A percentile compares a stretch with the other conserved stretches of the same genome.
Evolutionary conservation across 306 rosid genomes (phyloP).

Genomic region (Citrullus amarus): DNA sequence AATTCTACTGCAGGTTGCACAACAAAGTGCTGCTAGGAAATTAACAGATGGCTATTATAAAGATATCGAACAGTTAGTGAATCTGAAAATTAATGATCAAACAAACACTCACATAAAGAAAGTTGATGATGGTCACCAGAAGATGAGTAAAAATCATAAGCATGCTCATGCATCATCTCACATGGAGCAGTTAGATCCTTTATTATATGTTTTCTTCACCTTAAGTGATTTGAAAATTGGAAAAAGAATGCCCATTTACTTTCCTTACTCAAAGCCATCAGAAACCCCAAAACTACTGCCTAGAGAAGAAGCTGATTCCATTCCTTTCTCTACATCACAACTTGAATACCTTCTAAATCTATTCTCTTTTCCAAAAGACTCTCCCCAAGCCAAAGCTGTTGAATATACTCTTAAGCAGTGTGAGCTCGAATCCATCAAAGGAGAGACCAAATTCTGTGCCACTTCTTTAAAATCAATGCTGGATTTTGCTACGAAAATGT

Average conservation of each 20-base stretch:
- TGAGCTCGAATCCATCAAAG: constrained; percentile 34
- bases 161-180: constrained; percentile 17
- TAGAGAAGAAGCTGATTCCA: constrained; percentile 41
- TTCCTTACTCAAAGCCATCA: constrained; percentile 30
- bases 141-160: background rate
- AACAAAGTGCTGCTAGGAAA: background rate
- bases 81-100: background rate
- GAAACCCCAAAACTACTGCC: constrained; percentile 41
- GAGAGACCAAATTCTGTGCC: constrained; percentile 60
- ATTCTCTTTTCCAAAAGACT: constrained; percentile 38
- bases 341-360: constrained; percentile 33
- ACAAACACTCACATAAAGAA: background rate
- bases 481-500: constrained; percentile 23
- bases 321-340: constrained; percentile 46
- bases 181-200: constrained; percentile 31
- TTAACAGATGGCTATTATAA: background rate
- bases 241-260: constrained; percentile 42
- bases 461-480: constrained; percentile 51
- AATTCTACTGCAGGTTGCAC: constrained; percentile 2
- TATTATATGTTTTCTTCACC: constrained; percentile 44
- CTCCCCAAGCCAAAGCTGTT: constrained; percentile 56
- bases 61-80: background rate
- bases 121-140: constrained; percentile 1
- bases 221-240: constrained; percentile 39
- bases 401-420: constrained; percentile 45